Evolutionary conservation across 352 stramenopile genomes (phyloP), one percentile per base, ranked within the genome.

Genomic region (Plasmopara viticola): DNA sequence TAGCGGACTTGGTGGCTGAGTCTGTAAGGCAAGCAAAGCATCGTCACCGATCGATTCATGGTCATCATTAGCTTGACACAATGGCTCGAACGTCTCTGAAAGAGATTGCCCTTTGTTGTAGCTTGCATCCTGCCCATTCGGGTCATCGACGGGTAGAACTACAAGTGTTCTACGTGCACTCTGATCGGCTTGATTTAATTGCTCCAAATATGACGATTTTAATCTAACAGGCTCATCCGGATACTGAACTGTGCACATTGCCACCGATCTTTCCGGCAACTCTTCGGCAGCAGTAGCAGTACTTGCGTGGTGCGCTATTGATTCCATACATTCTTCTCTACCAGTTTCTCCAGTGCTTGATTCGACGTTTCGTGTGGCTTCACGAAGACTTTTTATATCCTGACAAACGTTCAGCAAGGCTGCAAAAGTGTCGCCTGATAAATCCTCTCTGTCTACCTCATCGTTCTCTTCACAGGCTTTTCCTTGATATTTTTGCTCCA

Each of bases 311-410:
- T 37, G 31, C 1, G 12, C 33, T 6, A 20, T 28, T 2, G 14
- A 9, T 17, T 17, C 29, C 0, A 30, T 17, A 9, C 17, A n/a
- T 13, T 12, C 17, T 37, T 53, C 20, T 41, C 56, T 42, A 29
- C 54, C 8, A 17, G 51, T 31, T 5, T 35, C 31, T 5, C 31
- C 31, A 17, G 41, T 18, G 34, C 12, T 50, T 12, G 25, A 35
- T 14, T 66, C 49, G 0, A 49, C 51, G 6, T 33, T 48, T 53
- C 39, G 49, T 43, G 64, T 72, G 12, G 29, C 31, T 20, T 40
- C 53, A 30, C 60, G 63, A 58, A 76, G 63, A 20, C 56, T 49
- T 17, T 35, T 44, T 41, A 70, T 61, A 45, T 64, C 45, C 17
- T 62, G 29, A n/a, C 52, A 51, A 46, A 73, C 45, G 7, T 62